phyloP scores from a whole-genome alignment of 2,329 filamentous ascomycete species.

The Colletotrichum siamense region DNA sequence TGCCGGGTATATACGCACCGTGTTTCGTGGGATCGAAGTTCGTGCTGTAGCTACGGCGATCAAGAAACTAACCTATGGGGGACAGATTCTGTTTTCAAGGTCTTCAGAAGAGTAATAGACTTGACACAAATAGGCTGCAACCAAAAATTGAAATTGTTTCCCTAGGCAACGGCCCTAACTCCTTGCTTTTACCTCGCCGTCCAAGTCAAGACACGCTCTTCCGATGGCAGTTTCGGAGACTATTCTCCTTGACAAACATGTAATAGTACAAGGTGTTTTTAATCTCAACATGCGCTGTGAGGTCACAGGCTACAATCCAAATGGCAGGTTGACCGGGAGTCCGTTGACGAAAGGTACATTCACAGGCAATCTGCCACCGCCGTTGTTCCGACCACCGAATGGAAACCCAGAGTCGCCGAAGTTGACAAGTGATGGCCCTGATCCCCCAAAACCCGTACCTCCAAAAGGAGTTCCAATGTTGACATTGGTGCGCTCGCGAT shows the following conservation, averaged over 20 bases:
- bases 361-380: neutral
- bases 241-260: neutral
- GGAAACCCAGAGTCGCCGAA: neutral
- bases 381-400: neutral
- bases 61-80: neutral
- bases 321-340: slow-evolving; percentile 6
- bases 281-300: neutral
- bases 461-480: slow-evolving; percentile 7
- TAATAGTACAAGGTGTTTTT: neutral
- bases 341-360: slow-evolving; percentile 1
- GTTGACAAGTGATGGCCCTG: neutral
- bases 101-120: neutral
- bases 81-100: neutral
- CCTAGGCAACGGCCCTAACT: neutral
- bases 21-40: slow-evolving; percentile 53
- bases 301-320: neutral
- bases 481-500: neutral
- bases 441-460: neutral
- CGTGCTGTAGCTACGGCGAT: neutral
- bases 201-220: neutral
- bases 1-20: slow-evolving; percentile 55
- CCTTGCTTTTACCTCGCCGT: neutral
- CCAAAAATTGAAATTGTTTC: neutral
- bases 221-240: neutral
- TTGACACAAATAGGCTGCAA: neutral